These are phyloP conservation scores for Neophaeococcomyces mojaviensis DNA, from an alignment of 2,329 filamentous ascomycete genomes.

Conservation along the genomic window DNA sequence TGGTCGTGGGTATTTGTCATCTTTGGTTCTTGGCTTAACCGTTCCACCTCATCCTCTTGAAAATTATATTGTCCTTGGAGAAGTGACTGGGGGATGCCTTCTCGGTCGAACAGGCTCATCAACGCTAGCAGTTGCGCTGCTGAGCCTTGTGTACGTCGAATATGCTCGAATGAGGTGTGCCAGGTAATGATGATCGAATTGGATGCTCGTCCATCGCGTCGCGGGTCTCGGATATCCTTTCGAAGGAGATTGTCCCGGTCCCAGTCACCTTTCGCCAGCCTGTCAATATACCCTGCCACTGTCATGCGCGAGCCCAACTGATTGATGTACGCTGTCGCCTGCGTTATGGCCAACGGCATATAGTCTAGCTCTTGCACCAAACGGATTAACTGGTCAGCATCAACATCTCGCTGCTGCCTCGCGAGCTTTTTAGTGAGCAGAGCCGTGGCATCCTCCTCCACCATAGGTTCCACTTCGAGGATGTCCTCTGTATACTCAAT, in stretches of 20 bases:
- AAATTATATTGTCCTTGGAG: slow-evolving; percentile 17
- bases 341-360: slow-evolving; percentile 25
- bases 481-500: slow-evolving; percentile 11
- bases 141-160: slow-evolving; percentile 13
- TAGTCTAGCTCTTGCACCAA: slow-evolving; percentile 28
- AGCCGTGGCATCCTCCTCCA: slow-evolving; percentile 13
- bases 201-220: slow-evolving; percentile 19
- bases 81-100: slow-evolving; percentile 24
- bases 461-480: slow-evolving; percentile 12
- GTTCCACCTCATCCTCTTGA: slow-evolving; percentile 10
- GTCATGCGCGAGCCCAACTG: slow-evolving; percentile 14
- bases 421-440: slow-evolving; percentile 20
- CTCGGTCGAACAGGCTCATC: slow-evolving; percentile 26
- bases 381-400: slow-evolving; percentile 19
- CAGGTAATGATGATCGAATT: slow-evolving; percentile 31
- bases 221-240: slow-evolving; percentile 16
- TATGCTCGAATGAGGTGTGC: slow-evolving; percentile 29
- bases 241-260: slow-evolving; percentile 21
- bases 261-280: slow-evolving; percentile 21
- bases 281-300: slow-evolving; percentile 17
- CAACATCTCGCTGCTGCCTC: not conserved
- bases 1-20: too few relatives aligned
- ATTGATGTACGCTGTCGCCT: slow-evolving; percentile 25
- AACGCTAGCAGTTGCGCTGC: slow-evolving; percentile 25
- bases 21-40: too few relatives aligned